phyloP scores from a whole-genome alignment of 257 asterid species.

The Capsicum baccatum region DNA sequence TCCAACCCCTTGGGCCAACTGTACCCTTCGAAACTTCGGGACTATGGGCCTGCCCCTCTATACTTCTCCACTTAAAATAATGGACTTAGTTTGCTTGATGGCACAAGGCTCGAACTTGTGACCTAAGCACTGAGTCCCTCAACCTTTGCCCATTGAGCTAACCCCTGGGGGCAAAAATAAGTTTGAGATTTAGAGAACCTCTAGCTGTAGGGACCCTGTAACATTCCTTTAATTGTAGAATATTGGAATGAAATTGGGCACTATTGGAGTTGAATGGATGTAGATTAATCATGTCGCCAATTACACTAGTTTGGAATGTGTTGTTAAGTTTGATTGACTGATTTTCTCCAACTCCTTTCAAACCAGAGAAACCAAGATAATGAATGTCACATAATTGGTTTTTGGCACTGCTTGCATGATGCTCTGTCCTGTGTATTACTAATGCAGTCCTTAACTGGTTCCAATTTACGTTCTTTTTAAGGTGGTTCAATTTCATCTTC shows the following conservation, averaged over 20 bases:
- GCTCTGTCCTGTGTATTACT: background rate
- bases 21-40: too few relatives aligned
- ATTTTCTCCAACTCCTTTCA: background rate
- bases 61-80: background rate
- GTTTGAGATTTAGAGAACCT: constrained; percentile 12
- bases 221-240: background rate
- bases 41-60: background rate
- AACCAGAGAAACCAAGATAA: background rate
- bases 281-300: background rate
- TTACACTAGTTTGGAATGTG: background rate
- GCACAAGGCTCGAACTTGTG: background rate
- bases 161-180: background rate
- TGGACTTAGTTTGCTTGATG: background rate
- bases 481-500: constrained; percentile 66
- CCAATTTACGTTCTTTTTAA: constrained; percentile 40
- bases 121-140: background rate
- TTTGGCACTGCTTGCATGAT: constrained; percentile 4
- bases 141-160: background rate
- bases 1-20: too few relatives aligned
- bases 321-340: background rate
- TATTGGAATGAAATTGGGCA: background rate
- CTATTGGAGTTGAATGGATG: background rate
- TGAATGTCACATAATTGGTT: background rate
- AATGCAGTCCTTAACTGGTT: background rate
- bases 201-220: background rate